Base-by-base conservation (phyloP, 2,329 filamentous ascomycete species). In the Alternaria postmessia region DNA sequence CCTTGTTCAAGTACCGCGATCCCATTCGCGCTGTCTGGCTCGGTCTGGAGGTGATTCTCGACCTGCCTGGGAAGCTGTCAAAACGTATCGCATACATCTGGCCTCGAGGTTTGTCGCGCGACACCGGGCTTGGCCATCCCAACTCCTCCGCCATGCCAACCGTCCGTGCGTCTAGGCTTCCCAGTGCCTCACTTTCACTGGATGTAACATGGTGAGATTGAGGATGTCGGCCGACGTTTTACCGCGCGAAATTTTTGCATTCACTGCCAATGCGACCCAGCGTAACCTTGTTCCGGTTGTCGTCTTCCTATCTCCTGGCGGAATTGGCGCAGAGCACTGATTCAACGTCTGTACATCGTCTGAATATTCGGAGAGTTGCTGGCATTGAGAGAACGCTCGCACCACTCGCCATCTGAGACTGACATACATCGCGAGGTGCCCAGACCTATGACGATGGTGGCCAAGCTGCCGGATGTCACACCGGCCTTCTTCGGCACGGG, bases 401-500 rank as follows among this genome's bases (percentile, higher is more conserved):
- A 7, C n/a, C 14, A 34, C 26, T 34, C 28, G 44, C 44, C 7
- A 11, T 34, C 2, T 26, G 32, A 38, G 32, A 24, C 20, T 12
- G 32, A 6, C 30, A 34, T 26, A 7, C 30, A 49, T 49, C 30
- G 3, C 36, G n/a, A 30, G 18, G 20, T 28, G 42, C 49, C 42
- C 36, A 53, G 28, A 44, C 43, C 32, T 16, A 58, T 59, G 59
- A 58, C 54, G 47, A 52, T 41, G 47, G 32, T 22, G 28, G 49
- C 54, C 44, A 55, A 51, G 38, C 51, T 46, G 20, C 42, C 26
- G 32, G 22, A 54, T 38, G 30, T 34, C 26, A 61, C 20, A 41
- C 48, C 58, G 53, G 58, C 32, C 38, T 62, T 32, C 38, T 49
- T 51, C 54, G 48, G 54, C 64, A 57, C 39, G 46, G 52, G 56